Conservation (phyloP, 345 rosid genomes). For the Camelina sativa region DNA sequence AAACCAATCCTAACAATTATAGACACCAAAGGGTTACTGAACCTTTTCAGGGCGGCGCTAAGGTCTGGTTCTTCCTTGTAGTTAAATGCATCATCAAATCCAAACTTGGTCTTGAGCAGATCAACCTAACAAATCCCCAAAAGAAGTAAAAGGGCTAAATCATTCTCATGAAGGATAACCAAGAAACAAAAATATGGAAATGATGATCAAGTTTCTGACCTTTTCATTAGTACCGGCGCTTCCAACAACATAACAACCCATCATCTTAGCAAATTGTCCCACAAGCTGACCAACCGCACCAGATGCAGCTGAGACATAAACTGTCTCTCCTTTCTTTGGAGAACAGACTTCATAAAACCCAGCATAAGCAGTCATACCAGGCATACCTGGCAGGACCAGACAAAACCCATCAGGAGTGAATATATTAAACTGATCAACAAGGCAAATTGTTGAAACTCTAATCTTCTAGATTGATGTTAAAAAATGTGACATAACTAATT, state of each 20-base stretch:
- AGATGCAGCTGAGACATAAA: slow-evolving; percentile 58
- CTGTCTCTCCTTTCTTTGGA: slow-evolving; percentile 55
- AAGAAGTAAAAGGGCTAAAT: slow-evolving; percentile 13
- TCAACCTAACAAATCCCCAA: slow-evolving; percentile 51
- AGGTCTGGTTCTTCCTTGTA: slow-evolving; percentile 66
- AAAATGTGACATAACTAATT: background rate
- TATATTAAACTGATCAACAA: background rate
- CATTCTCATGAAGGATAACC: background rate
- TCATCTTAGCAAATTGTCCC: slow-evolving; percentile 57
- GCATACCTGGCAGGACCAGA: slow-evolving; percentile 47
- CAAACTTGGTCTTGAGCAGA: slow-evolving; percentile 61
- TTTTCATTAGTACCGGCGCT: slow-evolving; percentile 60
- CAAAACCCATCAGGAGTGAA: background rate
- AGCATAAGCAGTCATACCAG: slow-evolving; percentile 58
- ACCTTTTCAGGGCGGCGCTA: slow-evolving; percentile 67
- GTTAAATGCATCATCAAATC: slow-evolving; percentile 79
- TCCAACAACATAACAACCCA: slow-evolving; percentile 63
- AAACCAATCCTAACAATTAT: background rate
- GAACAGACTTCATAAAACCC: slow-evolving; percentile 53
- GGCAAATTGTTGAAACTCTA: slow-evolving; percentile 6
- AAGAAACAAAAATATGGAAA: background rate
- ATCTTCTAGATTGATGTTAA: background rate
- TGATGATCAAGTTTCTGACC: slow-evolving; percentile 34
- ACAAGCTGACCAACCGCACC: slow-evolving; percentile 66
- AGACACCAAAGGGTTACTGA: slow-evolving; percentile 12